Evolutionary conservation across 305 asterid genomes (phyloP).

Genomic region (Fraxinus angustifolia): DNA sequence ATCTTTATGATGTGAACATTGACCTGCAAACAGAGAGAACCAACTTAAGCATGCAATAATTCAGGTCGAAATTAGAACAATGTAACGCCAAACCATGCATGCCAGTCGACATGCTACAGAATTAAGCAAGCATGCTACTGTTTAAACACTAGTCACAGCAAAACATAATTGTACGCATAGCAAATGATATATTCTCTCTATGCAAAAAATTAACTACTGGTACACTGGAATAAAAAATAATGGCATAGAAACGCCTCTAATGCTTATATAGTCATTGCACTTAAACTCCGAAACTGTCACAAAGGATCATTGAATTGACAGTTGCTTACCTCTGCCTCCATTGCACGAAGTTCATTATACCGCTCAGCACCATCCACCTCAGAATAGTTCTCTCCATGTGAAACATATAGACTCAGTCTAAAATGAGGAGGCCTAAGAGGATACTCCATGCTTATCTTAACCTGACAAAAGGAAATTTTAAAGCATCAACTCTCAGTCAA

Average conservation of each 20-base stretch:
- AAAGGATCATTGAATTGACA: slow-evolving; percentile 10
- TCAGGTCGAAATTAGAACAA: not conserved
- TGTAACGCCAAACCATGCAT: not conserved
- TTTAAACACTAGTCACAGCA: not conserved
- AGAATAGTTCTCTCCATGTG: slow-evolving; percentile 40
- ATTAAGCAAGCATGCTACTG: slow-evolving; percentile 8
- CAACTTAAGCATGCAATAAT: not conserved
- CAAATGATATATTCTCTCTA: not conserved
- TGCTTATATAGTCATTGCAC: not conserved
- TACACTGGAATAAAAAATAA: not conserved
- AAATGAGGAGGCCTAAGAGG: slow-evolving; percentile 90
- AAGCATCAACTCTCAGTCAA: slow-evolving; percentile 8
- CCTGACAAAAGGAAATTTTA: slow-evolving; percentile 37
- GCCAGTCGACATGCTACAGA: not conserved
- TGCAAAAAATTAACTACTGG: not conserved
- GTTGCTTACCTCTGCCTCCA: slow-evolving; percentile 92
- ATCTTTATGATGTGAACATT: slow-evolving; percentile 63
- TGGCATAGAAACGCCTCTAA: not conserved
- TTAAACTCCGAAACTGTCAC: not conserved
- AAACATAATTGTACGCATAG: not conserved
- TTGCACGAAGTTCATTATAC: slow-evolving; percentile 88
- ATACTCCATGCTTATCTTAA: slow-evolving; percentile 64
- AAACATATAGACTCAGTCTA: slow-evolving; percentile 42
- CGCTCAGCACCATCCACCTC: slow-evolving; percentile 50
- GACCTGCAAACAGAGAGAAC: slow-evolving; percentile 50